phyloP scores from a whole-genome alignment of 768 basidiomycete species.

The Cyclocybe cylindracea region DNA sequence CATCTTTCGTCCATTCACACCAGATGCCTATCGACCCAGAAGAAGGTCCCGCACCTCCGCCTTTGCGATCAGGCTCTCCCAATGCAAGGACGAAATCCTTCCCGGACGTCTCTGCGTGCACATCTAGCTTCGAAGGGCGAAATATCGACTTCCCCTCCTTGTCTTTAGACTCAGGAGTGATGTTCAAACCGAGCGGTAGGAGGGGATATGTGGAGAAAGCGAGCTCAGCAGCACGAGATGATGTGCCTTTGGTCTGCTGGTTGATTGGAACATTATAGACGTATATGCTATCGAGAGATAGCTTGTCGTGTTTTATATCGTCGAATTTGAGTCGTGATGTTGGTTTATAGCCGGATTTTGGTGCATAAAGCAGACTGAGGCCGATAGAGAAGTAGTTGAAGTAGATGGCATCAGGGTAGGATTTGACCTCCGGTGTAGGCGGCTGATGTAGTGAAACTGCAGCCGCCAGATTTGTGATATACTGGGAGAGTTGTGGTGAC shows the following conservation, averaged over 20 bases:
- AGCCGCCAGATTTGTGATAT: conserved; percentile 38
- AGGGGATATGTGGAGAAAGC: conserved; percentile 59
- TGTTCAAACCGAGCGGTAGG: conserved; percentile 50
- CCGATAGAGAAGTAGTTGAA: conserved; percentile 83
- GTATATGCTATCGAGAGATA: conserved; percentile 74
- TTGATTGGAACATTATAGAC: conserved; percentile 67
- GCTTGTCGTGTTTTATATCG: conserved; percentile 42
- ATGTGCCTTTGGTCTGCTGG: conserved; percentile 30
- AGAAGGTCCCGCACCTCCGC: conserved; percentile 84
- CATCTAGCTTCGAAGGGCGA: conserved; percentile 40
- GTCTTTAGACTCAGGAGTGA: conserved; percentile 33
- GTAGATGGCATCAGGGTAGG: conserved; percentile 83
- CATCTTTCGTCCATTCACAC: conserved; percentile 87
- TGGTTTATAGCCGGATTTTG: conserved; percentile 65
- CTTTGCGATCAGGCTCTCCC: conserved; percentile 90
- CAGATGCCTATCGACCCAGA: conserved; percentile 88
- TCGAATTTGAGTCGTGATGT: conserved; percentile 38
- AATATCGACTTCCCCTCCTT: conserved; percentile 35
- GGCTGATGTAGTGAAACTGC: conserved; percentile 15
- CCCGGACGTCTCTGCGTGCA: conserved; percentile 60
- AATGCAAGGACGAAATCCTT: conserved; percentile 73
- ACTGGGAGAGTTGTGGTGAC: conserved; percentile 42
- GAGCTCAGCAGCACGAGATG: conserved; percentile 46
- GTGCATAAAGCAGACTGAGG: conserved; percentile 77
- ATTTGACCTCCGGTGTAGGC: conserved; percentile 64